Evolutionary conservation across 306 rosid genomes (phyloP), one percentile per base, ranked within the genome.

Genomic region (Acacia confusa): DNA sequence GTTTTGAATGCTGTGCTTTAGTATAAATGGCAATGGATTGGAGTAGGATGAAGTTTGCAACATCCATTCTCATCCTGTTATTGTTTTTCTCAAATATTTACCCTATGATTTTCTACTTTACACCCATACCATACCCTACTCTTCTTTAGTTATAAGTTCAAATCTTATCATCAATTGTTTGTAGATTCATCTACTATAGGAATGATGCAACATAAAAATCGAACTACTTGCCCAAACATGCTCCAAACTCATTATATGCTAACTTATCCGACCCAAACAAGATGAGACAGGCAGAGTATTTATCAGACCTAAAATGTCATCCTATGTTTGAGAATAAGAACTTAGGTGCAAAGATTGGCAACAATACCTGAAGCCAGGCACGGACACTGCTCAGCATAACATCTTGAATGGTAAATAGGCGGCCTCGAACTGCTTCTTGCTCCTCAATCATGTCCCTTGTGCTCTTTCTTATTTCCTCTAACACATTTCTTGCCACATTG

Each of bases 381-480:
- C 98, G 97, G 75, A 95, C 91, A 9, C 79, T 93, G 87, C 99
- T 93, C 86, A 93, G 97, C 97, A 92, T 91, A 68, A 95, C 99
- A 79, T 95, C 98, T 87, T 95, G 97, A 86, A 95, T 93, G 74
- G 97, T 95, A 78, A 95, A 93, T 76, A 95, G 82, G 76, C 99
- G 98, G 28, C 89, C 97, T 15, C 98, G 96, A 81, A 89, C 99
- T 61, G 99, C 98, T 91, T 95, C 99, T 88, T 95, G 98, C 87
- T 95, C 99, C 77, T 92, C 99, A 30, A 93, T 91, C 98, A 95
- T 95, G 81, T 90, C 89, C 79, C 99, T 86, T 25, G 94, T 89
- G 79, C 87, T 83, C 85, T 88, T 92, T 86, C 83, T 88, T 28
- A 87, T 77, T 83, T 84, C 86, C 70, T 95, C 96, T 41, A 95